Conservation (phyloP, 257 asterid species). For the Solanum bulbocastanum region DNA sequence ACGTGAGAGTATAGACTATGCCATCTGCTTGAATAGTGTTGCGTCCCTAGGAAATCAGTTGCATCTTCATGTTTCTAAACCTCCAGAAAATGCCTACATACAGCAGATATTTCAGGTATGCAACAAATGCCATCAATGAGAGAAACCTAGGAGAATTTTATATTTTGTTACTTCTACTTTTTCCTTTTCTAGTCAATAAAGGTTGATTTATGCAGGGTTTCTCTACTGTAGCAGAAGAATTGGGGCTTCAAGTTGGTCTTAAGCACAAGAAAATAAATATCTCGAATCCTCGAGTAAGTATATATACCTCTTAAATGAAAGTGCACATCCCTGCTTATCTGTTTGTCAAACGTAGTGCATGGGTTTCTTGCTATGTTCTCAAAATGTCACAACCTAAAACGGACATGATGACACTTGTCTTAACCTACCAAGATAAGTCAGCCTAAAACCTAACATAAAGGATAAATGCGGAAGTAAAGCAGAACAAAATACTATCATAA, state of each 20-base stretch:
- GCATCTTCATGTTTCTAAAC: conserved; percentile 86
- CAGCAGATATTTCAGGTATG: conserved; percentile 84
- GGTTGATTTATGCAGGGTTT: conserved; percentile 53
- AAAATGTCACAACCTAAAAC: not conserved
- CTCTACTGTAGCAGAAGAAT: conserved; percentile 60
- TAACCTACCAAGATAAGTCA: not conserved
- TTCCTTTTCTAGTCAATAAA: conserved; percentile 7
- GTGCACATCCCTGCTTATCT: not conserved
- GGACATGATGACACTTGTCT: not conserved
- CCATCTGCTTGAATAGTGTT: conserved; percentile 88
- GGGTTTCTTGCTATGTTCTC: not conserved
- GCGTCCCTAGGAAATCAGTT: conserved; percentile 51
- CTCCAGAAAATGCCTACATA: conserved; percentile 76
- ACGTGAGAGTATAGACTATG: conserved; percentile 87
- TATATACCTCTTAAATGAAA: not conserved
- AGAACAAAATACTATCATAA: not conserved
- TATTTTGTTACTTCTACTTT: not conserved
- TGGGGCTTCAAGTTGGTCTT: conserved; percentile 74
- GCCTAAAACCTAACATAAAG: not conserved
- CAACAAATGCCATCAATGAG: not conserved
- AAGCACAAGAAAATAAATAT: conserved; percentile 98
- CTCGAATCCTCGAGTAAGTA: conserved; percentile 88
- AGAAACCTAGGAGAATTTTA: not conserved
- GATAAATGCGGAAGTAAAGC: not conserved
- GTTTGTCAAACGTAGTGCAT: not conserved